A percentile compares a stretch with the other conserved stretches of the same genome.
Evolutionary conservation across 2,329 filamentous ascomycete species (phyloP).

Genomic region (Paecilomyces niveus): DNA sequence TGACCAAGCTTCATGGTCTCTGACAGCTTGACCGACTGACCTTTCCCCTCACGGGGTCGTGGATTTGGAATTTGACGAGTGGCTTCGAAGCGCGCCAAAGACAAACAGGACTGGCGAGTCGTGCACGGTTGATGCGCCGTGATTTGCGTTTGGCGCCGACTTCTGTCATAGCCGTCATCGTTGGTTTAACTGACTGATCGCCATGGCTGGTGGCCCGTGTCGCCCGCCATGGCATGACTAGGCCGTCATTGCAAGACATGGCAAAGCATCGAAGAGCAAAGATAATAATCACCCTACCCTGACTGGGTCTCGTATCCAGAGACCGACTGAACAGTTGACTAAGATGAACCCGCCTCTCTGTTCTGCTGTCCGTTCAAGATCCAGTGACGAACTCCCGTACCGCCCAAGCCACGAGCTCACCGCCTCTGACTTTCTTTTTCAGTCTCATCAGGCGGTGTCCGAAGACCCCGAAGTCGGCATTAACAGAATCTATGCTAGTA

Average conservation of each 20-base stretch:
- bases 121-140: background rate
- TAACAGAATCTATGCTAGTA: background rate
- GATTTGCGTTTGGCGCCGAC: background rate
- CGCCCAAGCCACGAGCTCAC: background rate
- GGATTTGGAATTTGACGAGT: background rate
- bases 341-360: no score
- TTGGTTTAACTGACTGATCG: background rate
- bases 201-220: background rate
- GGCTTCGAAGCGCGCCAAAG: background rate
- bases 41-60: background rate
- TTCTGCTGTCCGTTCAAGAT: background rate
- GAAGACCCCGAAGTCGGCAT: background rate
- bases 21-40: background rate
- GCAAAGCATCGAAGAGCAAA: background rate
- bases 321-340: background rate
- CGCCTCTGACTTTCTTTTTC: background rate
- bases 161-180: background rate
- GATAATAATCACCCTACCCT: background rate
- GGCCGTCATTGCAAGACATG: background rate
- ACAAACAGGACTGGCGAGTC: background rate
- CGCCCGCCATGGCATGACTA: background rate
- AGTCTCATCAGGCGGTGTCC: background rate
- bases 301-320: background rate
- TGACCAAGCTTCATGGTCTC: background rate
- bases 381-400: background rate